A percentile compares a stretch with the other conserved stretches of the same genome.
Evolutionary conservation across 139 green algal genomes (phyloP).

Genomic region (Mesostigma viride): DNA sequence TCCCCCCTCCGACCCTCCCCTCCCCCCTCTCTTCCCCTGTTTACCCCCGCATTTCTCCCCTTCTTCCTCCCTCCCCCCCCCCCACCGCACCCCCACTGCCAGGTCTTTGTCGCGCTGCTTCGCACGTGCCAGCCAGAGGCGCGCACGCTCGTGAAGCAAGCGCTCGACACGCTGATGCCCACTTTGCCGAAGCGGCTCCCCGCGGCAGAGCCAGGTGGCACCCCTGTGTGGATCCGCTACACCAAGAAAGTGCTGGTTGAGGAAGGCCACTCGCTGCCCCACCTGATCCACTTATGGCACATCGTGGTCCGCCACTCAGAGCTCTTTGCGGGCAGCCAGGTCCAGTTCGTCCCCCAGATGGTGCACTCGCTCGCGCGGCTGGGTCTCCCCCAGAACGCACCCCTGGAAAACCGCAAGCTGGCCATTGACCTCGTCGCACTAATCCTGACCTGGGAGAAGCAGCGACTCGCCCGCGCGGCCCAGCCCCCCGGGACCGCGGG

Average conservation of each 20-base stretch:
- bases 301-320: conserved; percentile 75
- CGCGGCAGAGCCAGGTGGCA: conserved; percentile 24
- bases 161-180: conserved; percentile 79
- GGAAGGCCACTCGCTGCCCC: conserved; percentile 54
- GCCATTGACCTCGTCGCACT: conserved; percentile 75
- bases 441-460: conserved; percentile 78
- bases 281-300: conserved; percentile 82
- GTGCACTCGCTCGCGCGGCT: conserved; percentile 65
- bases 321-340: conserved; percentile 64
- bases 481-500: not conserved
- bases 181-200: conserved; percentile 46
- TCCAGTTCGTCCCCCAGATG: conserved; percentile 82
- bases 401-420: conserved; percentile 71
- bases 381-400: conserved; percentile 46
- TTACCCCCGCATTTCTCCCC: too few species aligned
- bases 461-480: not conserved
- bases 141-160: conserved; percentile 56
- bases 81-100: not conserved
- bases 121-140: conserved; percentile 59
- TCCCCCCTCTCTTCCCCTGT: too few species aligned
- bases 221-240: conserved; percentile 69
- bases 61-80: not conserved
- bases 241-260: conserved; percentile 69
- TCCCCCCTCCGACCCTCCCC: too few species aligned
- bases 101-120: conserved; percentile 83